phyloP scores from a whole-genome alignment of 1,139 yeast species.

The Schwanniomyces etchellsii region DNA sequence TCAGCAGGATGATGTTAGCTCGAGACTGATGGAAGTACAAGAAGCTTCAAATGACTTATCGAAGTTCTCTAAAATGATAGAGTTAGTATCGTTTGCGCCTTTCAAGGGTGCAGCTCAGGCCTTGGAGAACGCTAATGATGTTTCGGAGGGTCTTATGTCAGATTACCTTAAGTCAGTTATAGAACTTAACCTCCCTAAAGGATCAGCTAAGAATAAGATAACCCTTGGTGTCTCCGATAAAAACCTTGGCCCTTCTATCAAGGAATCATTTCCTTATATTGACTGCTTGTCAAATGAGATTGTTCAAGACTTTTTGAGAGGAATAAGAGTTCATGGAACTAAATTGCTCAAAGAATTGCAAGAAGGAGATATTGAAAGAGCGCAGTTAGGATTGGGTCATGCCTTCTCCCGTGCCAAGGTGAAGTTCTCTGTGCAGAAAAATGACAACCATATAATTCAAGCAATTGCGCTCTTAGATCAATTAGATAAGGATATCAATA shows the following conservation, averaged over 20 bases:
- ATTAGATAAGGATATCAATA: slow-evolving; percentile 94
- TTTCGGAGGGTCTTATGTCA: slow-evolving; percentile 93
- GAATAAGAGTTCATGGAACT: slow-evolving; percentile 85
- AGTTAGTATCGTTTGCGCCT: slow-evolving; percentile 93
- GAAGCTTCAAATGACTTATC: slow-evolving; percentile 83
- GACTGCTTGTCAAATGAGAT: slow-evolving; percentile 90
- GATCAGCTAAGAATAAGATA: slow-evolving; percentile 60
- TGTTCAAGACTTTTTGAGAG: slow-evolving; percentile 93
- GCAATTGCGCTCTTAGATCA: slow-evolving; percentile 97
- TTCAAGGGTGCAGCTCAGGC: slow-evolving; percentile 99
- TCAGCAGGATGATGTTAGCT: slow-evolving; percentile 92
- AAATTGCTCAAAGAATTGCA: slow-evolving; percentile 89
- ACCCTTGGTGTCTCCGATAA: slow-evolving; percentile 88
- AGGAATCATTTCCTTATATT: slow-evolving; percentile 80
- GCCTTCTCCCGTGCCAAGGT: slow-evolving; percentile 99
- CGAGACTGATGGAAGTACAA: slow-evolving; percentile 91
- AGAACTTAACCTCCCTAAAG: slow-evolving; percentile 89
- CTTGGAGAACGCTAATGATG: slow-evolving; percentile 94
- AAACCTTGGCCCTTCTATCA: slow-evolving; percentile 94
- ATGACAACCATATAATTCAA: slow-evolving; percentile 97
- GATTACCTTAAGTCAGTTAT: slow-evolving; percentile 86
- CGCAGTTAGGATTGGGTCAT: slow-evolving; percentile 97
- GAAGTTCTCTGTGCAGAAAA: slow-evolving; percentile 96
- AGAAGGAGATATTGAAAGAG: slow-evolving; percentile 94
- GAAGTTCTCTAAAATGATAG: slow-evolving; percentile 87